These are phyloP conservation scores for Pseudogymnoascus sp. DNA, from an alignment of 2,329 filamentous ascomycete species.

Conservation along the genomic window DNA sequence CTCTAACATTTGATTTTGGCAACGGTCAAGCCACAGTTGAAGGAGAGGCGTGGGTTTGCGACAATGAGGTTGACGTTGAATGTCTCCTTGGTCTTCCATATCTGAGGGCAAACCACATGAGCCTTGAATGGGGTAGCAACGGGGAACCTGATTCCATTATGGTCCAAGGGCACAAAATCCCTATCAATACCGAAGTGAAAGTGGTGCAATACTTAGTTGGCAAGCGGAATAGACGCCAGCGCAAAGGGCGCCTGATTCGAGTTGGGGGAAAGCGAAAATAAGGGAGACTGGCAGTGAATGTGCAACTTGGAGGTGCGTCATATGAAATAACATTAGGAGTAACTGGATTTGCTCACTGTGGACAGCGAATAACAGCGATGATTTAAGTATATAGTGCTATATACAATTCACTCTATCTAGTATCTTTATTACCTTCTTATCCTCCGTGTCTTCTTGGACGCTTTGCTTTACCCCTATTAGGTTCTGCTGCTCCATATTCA, in stretches of 20 bases:
- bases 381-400: neutral
- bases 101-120: neutral
- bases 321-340: neutral
- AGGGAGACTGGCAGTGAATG: neutral
- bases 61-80: neutral
- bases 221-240: neutral
- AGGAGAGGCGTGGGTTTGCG: neutral
- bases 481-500: neutral
- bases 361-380: neutral
- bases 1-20: neutral
- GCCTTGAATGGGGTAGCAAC: neutral
- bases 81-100: neutral
- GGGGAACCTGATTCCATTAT: neutral
- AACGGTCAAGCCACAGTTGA: neutral
- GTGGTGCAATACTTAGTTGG: neutral
- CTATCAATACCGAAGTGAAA: neutral
- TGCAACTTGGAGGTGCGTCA: neutral
- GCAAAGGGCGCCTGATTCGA: neutral
- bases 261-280: neutral
- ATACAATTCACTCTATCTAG: neutral
- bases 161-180: neutral
- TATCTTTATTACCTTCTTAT: neutral
- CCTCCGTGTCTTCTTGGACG: neutral
- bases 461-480: neutral
- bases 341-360: neutral